Evolutionary conservation across 345 rosid species (phyloP).

Genomic region (Euclidium syriacum): DNA sequence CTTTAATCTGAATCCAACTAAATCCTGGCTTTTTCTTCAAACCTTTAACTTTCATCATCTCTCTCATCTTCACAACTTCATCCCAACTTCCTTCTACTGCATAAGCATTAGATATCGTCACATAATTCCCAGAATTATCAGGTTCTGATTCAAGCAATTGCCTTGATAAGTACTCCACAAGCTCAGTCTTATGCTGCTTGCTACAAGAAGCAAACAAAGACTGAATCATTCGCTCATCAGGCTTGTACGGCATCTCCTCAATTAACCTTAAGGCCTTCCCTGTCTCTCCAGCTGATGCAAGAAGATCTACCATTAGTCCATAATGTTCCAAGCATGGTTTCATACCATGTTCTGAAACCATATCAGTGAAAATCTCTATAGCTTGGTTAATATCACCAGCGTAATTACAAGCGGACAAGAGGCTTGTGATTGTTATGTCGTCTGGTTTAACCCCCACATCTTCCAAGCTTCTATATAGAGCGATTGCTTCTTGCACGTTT

Average conservation of each 20-base stretch:
- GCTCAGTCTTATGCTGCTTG: constrained; percentile 33
- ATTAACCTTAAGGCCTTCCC: constrained; percentile 37
- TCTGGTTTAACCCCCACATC: constrained; percentile 40
- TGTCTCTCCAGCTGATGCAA: constrained; percentile 39
- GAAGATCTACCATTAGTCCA: constrained; percentile 41
- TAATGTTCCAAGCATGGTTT: constrained; percentile 49
- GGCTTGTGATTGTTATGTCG: constrained; percentile 40
- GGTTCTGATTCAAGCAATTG: constrained; percentile 37
- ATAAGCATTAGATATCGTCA: constrained; percentile 48
- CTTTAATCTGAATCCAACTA: constrained; percentile 49
- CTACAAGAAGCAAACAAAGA: constrained; percentile 41
- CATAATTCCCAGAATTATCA: constrained; percentile 46
- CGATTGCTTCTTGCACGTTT: constrained; percentile 36
- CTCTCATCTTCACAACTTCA: constrained; percentile 40
- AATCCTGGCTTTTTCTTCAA: constrained; percentile 50
- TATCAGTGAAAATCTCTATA: constrained; percentile 30
- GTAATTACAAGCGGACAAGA: constrained; percentile 44
- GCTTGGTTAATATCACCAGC: constrained; percentile 40
- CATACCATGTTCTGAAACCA: constrained; percentile 28
- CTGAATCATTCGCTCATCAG: constrained; percentile 45
- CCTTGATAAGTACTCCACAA: constrained; percentile 35
- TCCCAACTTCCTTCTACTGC: constrained; percentile 50
- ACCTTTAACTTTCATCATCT: constrained; percentile 47
- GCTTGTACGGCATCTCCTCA: constrained; percentile 37
- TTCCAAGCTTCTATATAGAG: constrained; percentile 24